Conservation (phyloP, 495 filamentous ascomycete genomes). For the Evansstolkia leycettana region DNA sequence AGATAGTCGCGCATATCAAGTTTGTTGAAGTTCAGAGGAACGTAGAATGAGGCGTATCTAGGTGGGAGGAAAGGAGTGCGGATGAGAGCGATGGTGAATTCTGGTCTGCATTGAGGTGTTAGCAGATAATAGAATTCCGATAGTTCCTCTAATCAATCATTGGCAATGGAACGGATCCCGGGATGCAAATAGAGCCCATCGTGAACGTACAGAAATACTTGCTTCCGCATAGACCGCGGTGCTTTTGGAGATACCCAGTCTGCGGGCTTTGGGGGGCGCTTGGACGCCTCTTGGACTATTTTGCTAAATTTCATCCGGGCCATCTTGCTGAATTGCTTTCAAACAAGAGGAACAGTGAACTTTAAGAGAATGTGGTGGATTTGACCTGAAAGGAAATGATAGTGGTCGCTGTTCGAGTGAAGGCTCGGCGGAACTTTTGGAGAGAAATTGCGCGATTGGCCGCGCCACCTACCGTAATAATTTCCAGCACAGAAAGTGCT, state of each 20-base stretch:
- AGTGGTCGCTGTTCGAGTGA: background rate
- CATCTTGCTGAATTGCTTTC: no score
- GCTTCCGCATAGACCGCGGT: conserved; percentile 31
- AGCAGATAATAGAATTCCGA: background rate
- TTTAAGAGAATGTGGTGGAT: background rate
- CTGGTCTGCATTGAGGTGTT: conserved; percentile 61
- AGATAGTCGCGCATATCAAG: conserved; percentile 88
- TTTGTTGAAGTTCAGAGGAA: conserved; percentile 82
- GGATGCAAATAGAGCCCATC: no score
- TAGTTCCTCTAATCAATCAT: no score
- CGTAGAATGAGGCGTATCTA: conserved; percentile 70
- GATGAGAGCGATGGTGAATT: conserved; percentile 64
- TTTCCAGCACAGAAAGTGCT: no score
- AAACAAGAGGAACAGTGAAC: background rate
- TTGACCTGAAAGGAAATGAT: no score
- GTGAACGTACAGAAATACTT: conserved; percentile 53
- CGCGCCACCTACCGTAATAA: conserved; percentile 23
- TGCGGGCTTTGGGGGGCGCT: conserved; percentile 15
- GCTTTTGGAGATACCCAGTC: conserved; percentile 9
- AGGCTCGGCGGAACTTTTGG: conserved; percentile 22
- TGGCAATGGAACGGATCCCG: no score
- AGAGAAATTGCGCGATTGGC: conserved; percentile 27
- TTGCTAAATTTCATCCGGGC: conserved; percentile 10
- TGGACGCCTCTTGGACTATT: conserved; percentile 25
- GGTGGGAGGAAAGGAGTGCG: conserved; percentile 59